These are phyloP conservation scores for Papilionanthe hybrid DNA, from an alignment of 116 monocot species.

Conservation along the genomic window DNA sequence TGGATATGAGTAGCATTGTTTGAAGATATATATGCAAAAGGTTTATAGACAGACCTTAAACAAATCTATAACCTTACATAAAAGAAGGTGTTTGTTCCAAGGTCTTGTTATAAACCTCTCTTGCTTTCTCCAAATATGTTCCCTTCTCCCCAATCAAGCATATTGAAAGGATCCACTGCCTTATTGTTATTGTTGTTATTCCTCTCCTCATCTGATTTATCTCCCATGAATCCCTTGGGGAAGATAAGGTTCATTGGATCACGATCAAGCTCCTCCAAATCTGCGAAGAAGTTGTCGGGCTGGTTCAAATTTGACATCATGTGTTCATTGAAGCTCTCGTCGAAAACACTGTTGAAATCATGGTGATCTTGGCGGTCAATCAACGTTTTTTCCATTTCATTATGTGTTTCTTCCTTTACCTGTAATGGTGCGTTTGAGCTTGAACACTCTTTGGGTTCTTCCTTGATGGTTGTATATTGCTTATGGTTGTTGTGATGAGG, in stretches of 20 bases:
- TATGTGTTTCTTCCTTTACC: not conserved
- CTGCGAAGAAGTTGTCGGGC: not conserved
- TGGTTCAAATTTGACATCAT: not conserved
- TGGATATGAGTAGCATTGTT: no score
- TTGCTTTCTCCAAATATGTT: not conserved
- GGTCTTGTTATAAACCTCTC: conserved; percentile 1
- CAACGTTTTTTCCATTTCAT: not conserved
- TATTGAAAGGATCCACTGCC: conserved; percentile 1
- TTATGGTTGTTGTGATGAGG: not conserved
- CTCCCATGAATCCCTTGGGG: not conserved
- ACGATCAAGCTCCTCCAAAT: not conserved
- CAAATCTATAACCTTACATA: not conserved
- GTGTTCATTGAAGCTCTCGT: not conserved
- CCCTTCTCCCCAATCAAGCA: conserved; percentile 5
- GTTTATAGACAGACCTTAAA: conserved; percentile 5
- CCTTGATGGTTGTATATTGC: not conserved
- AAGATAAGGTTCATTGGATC: not conserved
- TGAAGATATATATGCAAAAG: not conserved
- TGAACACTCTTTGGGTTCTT: conserved; percentile 5
- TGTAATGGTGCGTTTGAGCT: not conserved
- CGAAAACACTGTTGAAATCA: not conserved
- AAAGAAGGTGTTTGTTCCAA: conserved; percentile 2
- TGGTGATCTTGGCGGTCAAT: not conserved
- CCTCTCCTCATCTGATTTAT: not conserved
- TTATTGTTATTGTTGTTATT: not conserved